Base-by-base conservation (phyloP, 2,329 filamentous ascomycete genomes). In the Claviceps humidiphila region DNA sequence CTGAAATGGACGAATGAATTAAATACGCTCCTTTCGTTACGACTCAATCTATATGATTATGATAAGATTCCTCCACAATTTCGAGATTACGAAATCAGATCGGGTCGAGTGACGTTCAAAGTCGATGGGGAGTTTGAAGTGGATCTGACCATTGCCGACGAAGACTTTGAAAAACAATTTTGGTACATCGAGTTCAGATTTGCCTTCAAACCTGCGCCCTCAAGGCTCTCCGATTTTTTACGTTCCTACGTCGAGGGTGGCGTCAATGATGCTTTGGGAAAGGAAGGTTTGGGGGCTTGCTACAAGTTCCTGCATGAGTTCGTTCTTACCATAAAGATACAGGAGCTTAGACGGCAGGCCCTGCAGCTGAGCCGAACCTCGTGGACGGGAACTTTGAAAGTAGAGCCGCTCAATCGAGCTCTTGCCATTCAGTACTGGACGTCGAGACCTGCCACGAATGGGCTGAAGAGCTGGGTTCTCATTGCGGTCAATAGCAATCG, bases 171-270 rank as follows among this genome's bases (percentile, higher is more conserved):
- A 37, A 85, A 86, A 51, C 90, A 94, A 60, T 94, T 95, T 63
- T 96, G 86, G 75, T 95, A 97, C 63, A 87, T 97, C 56, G 90
- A 97, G 65, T 82, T 97, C 60, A 81, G 90, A 54, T 89, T 95
- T 59, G 71, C 82, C 14, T 98, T 95, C 64, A 75, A 73, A 8
- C 91, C 91, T 1, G 75, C 82, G 0, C 76, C 85, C 0, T 68
- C 67, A 13, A 70, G 73, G 48, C 61, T 94, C 7, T 74, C 84
- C 0, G 79, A 84, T 26, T 71, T 72, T 3, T 68, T 94, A 45
- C 78, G 84, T 51, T 71, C 73, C 39, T 78, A 80, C 53, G 69
- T 96, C 34, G 88, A 95, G 63, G 68, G 66, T 17, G 82, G 79
- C 55, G 75, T 89, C 39, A 96, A 98, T 63, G 74, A 78, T 16